These are phyloP conservation scores for Trypanosoma melophagium DNA, from an alignment of 208 protist species.

Conservation along the genomic window DNA sequence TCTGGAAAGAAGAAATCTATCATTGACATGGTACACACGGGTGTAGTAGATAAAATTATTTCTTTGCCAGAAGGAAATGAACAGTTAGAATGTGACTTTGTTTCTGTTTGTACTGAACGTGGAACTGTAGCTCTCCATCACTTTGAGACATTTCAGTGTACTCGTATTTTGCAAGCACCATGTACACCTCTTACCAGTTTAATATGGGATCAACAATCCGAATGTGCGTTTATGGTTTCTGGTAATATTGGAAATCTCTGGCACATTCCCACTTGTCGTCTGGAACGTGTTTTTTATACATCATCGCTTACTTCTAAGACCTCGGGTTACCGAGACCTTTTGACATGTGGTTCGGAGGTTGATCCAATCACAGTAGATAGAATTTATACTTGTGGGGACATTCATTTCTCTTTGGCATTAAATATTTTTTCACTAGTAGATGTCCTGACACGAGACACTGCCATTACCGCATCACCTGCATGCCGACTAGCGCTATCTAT, in stretches of 20 bases:
- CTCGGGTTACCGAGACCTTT: constrained; percentile 1
- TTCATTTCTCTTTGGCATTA: constrained; percentile 25
- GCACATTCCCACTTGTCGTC: constrained; percentile 75
- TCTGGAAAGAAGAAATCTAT: constrained; percentile 15
- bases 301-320: not conserved
- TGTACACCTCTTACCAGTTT: constrained; percentile 60
- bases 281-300: constrained; percentile 47
- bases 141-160: constrained; percentile 42
- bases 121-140: constrained; percentile 71
- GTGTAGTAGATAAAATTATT: constrained; percentile 24
- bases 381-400: constrained; percentile 20
- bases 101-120: constrained; percentile 54
- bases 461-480: not conserved
- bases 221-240: constrained; percentile 64
- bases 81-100: constrained; percentile 45
- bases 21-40: constrained; percentile 25
- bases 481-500: constrained; percentile 23
- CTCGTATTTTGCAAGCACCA: constrained; percentile 55
- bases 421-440: constrained; percentile 25
- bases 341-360: constrained; percentile 8
- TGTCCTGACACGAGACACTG: not conserved
- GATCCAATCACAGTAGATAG: constrained; percentile 22
- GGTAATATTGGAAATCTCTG: constrained; percentile 61
- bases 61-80: constrained; percentile 22
- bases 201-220: constrained; percentile 44